These are phyloP conservation scores for Eremothecium cymbalariae DNA, from an alignment of 1,139 yeast genomes.

Conservation along the genomic window DNA sequence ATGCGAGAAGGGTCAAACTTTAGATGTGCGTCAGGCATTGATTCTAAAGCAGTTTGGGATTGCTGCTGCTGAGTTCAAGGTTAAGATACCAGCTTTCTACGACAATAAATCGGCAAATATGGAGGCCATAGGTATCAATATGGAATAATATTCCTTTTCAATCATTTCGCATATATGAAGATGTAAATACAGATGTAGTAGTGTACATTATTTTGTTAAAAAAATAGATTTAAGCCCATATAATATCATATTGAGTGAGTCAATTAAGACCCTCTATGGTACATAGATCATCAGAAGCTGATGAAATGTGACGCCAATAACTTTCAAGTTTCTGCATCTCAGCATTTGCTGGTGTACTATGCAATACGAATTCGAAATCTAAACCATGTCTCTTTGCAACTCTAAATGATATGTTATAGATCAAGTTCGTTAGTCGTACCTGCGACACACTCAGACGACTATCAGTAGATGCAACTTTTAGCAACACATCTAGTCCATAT, in stretches of 20 bases:
- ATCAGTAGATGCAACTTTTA: constrained; percentile 8
- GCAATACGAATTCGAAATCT: constrained; percentile 14
- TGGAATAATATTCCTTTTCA: constrained; percentile 28
- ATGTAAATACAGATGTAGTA: too few species aligned
- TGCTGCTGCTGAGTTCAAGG: constrained; percentile 86
- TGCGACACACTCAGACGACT: constrained; percentile 11
- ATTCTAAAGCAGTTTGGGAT: constrained; percentile 91
- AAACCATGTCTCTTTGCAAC: constrained; percentile 17
- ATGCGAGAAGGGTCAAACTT: constrained; percentile 67
- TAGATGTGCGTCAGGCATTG: constrained; percentile 88
- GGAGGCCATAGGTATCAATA: constrained; percentile 30
- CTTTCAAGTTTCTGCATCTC: constrained; percentile 15
- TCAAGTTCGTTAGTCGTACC: constrained; percentile 18
- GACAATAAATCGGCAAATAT: constrained; percentile 42
- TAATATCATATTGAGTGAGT: too few species aligned
- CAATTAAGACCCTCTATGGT: too few species aligned
- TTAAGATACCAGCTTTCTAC: constrained; percentile 68
- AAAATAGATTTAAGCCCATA: too few species aligned
- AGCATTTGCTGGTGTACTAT: not conserved
- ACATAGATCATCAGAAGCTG: too few species aligned
- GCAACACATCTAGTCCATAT: constrained; percentile 24
- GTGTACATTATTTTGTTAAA: too few species aligned
- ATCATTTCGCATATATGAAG: too few species aligned
- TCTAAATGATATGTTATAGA: constrained; percentile 21
- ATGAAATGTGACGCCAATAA: constrained; percentile 18